Base-by-base conservation (phyloP, 164 flowering plant genomes). In the Amborella trichopoda region DNA sequence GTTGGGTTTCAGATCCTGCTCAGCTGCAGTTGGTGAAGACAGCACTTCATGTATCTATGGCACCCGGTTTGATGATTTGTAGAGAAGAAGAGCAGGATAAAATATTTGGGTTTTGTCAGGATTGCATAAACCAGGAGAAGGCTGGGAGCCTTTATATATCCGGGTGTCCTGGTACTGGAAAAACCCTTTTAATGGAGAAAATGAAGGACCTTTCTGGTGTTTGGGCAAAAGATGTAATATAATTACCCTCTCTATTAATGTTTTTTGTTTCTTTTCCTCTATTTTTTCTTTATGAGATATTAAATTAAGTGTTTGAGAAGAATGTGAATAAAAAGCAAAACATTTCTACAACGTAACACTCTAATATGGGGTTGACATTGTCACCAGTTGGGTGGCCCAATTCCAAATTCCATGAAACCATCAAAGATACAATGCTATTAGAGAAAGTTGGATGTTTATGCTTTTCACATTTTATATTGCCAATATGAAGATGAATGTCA, bases 121-220 rank as follows among this genome's bases (percentile, higher is more conserved):
- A 40, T 3, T 68, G 76, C 47, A 55, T 91, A 8, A 71, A 78
- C 49, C 66, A 75, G 26, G 73, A 70, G 47, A 83, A 67, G 54
- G 66, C 87, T 19, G 95, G 90, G 44, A 88, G 93, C 52, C 65
- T 85, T 38, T 89, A 85, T 53, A 59, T 72, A 2, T 82, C 93
- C 54, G 95, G 97, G 14, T 85, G 87, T 43, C 97, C 97, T 0
- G 97, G 97, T 53, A 91, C 98, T 10, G 96, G 99, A 28, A 91
- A 91, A 62, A 72, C 96, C 1, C 48, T 87, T 56, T 77, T 83
- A 1, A 65, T 87, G 67, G 90, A 78, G 48, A 84, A 74, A 67
- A 81, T 91, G 50, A 83, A 71, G 46, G 65, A 55, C 43, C 62
- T 32, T n/a, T 49, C 83, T 56, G 48, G 67, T 38, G 55, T 52